Percentiles rank a stretch among this genome's conserved stretches.
These are phyloP conservation scores for Solanum aculeatissimum DNA, from an alignment of 305 asterid species.

Conservation along the genomic window DNA sequence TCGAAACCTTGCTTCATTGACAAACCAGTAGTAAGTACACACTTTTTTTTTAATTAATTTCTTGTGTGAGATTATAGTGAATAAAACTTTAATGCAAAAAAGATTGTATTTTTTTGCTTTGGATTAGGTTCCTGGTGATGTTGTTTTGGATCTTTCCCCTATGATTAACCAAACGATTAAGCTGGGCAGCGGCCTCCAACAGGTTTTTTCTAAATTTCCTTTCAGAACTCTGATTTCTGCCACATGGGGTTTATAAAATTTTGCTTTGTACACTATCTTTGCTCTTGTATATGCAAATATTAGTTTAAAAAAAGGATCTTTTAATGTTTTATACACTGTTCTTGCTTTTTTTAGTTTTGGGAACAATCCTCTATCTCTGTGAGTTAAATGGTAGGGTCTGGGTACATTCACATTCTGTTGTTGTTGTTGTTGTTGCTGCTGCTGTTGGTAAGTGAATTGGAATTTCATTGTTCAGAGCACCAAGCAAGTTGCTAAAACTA, in stretches of 20 bases:
- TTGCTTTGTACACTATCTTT: not conserved
- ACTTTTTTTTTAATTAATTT: not conserved
- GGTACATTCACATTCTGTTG: too few species aligned
- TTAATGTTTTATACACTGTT: not conserved
- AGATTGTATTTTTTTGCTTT: not conserved
- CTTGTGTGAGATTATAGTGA: not conserved
- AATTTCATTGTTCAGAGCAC: not conserved
- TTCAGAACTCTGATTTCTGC: not conserved
- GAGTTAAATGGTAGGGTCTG: too few species aligned
- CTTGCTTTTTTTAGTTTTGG: not conserved
- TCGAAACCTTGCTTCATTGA: conserved; percentile 41
- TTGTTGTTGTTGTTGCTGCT: too few species aligned
- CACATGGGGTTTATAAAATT: not conserved
- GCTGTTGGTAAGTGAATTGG: not conserved
- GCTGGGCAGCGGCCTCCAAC: conserved; percentile 89
- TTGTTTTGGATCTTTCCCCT: conserved; percentile 68
- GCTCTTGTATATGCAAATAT: not conserved
- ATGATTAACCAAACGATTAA: conserved; percentile 67
- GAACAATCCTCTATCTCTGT: too few species aligned
- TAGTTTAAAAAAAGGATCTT: not conserved
- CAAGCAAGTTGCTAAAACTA: not conserved
- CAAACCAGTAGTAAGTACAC: conserved; percentile 36
- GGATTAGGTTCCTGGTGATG: conserved; percentile 79
- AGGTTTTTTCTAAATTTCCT: conserved; percentile 28
- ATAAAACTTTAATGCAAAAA: not conserved